Evolutionary conservation across 2,329 filamentous ascomycete genomes (phyloP).

Genomic region (Whalleya microplaca): DNA sequence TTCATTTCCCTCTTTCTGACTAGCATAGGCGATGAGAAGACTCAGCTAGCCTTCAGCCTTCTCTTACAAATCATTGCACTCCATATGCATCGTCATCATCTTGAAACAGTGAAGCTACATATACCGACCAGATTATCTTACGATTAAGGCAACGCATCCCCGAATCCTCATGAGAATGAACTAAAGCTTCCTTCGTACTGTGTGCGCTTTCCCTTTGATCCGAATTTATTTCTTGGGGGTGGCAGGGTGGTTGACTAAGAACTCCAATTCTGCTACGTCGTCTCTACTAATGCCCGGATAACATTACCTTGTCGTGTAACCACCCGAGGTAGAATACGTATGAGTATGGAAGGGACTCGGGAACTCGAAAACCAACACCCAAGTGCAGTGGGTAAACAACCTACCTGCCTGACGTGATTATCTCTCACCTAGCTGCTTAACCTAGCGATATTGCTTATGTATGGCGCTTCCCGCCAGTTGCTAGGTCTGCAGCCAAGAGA

Average conservation of each 20-base stretch:
- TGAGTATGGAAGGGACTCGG: constrained; percentile 3
- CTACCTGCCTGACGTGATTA: not conserved
- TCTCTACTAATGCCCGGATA: not conserved
- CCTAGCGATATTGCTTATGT: not conserved
- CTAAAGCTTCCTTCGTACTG: too few relatives aligned
- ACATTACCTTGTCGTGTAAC: constrained; percentile 15
- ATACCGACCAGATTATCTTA: too few relatives aligned
- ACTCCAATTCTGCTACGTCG: not conserved
- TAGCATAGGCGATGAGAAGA: too few relatives aligned
- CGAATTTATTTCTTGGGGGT: not conserved
- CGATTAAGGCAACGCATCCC: too few relatives aligned
- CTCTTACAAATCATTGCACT: too few relatives aligned
- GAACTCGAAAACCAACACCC: not conserved
- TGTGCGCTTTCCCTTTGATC: not conserved
- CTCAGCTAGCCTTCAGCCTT: too few relatives aligned
- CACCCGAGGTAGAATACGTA: not conserved
- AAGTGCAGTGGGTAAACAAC: constrained; percentile 6
- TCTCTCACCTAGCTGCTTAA: not conserved
- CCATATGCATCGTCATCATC: too few relatives aligned
- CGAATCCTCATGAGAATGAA: too few relatives aligned
- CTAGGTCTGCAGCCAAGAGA: constrained; percentile 9
- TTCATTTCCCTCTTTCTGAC: too few relatives aligned
- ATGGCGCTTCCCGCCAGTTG: not conserved
- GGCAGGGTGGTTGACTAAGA: not conserved
- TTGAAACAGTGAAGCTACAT: too few relatives aligned